Conservation (phyloP, 306 rosid genomes). For the Ceratonia siliqua region DNA sequence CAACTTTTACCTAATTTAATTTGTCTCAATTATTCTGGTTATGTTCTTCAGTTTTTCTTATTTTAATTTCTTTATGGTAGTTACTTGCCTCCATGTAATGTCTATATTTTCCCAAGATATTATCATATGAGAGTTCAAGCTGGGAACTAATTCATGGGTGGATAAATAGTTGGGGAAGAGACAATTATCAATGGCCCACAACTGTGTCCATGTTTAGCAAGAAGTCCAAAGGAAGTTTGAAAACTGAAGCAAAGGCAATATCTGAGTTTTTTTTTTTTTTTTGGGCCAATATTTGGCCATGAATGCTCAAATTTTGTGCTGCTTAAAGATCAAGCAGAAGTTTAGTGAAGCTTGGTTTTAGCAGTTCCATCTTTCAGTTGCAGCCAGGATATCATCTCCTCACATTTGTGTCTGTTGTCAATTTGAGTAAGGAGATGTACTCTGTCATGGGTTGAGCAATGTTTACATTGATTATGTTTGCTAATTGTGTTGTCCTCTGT, state of each 20-base stretch:
- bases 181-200: neutral
- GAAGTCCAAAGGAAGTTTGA: neutral
- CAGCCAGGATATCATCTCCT: neutral
- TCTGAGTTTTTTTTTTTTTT: neutral
- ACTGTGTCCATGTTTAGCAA: neutral
- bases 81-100: neutral
- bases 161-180: neutral
- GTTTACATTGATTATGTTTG: neutral
- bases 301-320: neutral
- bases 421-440: neutral
- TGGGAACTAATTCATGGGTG: neutral
- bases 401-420: neutral
- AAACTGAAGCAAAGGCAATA: neutral
- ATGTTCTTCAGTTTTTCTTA: neutral
- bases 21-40: neutral
- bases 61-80: neutral
- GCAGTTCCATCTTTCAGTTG: neutral
- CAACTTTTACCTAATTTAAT: neutral
- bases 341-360: neutral
- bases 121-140: neutral
- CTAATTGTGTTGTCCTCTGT: neutral
- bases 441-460: neutral
- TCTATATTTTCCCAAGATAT: neutral
- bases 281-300: neutral
- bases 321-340: neutral